phyloP scores from a whole-genome alignment of 139 green algal species.

The Tetratostichococcus sp. region DNA sequence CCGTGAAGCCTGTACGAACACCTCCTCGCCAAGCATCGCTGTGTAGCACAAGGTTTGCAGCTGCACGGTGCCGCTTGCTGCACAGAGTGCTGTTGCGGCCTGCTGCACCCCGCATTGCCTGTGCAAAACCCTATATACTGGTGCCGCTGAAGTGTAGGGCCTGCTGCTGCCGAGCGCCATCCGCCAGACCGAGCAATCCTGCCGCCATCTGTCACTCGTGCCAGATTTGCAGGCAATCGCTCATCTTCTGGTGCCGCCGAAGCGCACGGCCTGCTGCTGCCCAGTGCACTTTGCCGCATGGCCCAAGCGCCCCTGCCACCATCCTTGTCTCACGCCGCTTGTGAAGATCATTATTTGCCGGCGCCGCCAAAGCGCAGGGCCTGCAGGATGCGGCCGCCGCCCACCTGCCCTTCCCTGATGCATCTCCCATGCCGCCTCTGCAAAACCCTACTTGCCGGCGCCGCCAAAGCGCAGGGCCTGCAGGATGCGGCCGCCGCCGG shows the following conservation, averaged over 20 bases:
- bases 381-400: slow-evolving; percentile 64
- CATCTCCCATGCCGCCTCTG: background rate
- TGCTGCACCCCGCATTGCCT: background rate
- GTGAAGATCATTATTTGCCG: slow-evolving; percentile 44
- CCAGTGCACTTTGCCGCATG: slow-evolving; percentile 66
- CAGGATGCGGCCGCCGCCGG: slow-evolving; percentile 65
- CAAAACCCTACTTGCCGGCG: slow-evolving; percentile 50
- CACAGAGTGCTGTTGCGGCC: slow-evolving; percentile 60
- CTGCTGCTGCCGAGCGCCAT: too few relatives aligned
- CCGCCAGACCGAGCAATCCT: too few relatives aligned
- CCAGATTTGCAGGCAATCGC: too few relatives aligned
- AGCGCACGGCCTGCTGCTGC: slow-evolving; percentile 36
- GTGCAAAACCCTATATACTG: too few relatives aligned
- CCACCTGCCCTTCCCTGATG: too few relatives aligned
- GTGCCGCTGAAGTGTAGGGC: too few relatives aligned
- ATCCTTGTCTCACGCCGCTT: background rate
- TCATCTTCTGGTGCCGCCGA: slow-evolving; percentile 56
- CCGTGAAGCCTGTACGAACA: too few relatives aligned
- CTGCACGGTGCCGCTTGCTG: slow-evolving; percentile 62
- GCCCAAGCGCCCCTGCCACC: too few relatives aligned
- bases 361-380: slow-evolving; percentile 47
- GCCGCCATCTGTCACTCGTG: too few relatives aligned
- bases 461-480: slow-evolving; percentile 55
- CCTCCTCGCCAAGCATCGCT: slow-evolving; percentile 58
- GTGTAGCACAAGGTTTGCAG: slow-evolving; percentile 40